Evolutionary conservation across 1,284 basidiomycete genomes (phyloP).

Genomic region (Apiotrichum siamense): DNA sequence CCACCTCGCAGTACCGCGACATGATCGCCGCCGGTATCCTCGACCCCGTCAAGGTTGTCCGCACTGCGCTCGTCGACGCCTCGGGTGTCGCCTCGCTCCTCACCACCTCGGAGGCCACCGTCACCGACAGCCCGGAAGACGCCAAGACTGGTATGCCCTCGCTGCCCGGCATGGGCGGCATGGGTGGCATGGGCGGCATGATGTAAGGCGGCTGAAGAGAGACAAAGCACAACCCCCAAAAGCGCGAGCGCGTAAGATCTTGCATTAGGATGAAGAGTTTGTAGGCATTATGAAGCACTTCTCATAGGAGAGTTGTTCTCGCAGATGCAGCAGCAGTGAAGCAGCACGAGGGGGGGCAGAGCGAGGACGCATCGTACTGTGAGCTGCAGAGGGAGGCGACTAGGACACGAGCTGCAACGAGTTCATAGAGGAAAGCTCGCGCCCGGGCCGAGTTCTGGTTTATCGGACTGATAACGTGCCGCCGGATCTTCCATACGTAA

Average conservation of each 20-base stretch:
- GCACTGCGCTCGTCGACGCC: slow-evolving; percentile 85
- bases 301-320: neutral
- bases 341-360: neutral
- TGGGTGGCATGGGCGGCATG: slow-evolving; percentile 53
- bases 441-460: too few relatives aligned
- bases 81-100: slow-evolving; percentile 77
- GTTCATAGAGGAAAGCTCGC: too few relatives aligned
- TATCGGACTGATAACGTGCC: too few relatives aligned
- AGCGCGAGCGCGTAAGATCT: neutral
- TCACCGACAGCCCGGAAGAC: slow-evolving; percentile 86
- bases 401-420: too few relatives aligned
- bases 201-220: slow-evolving; percentile 9
- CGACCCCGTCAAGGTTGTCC: slow-evolving; percentile 87
- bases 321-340: too few relatives aligned
- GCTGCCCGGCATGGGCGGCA: slow-evolving; percentile 27
- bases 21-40: slow-evolving; percentile 93
- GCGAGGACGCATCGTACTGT: neutral
- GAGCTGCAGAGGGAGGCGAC: too few relatives aligned
- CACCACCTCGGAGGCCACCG: slow-evolving; percentile 86
- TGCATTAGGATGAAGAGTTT: slow-evolving; percentile 4
- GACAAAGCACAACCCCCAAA: neutral
- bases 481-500: too few relatives aligned
- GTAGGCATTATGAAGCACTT: slow-evolving; percentile 6
- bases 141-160: slow-evolving; percentile 29
- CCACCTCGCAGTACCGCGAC: slow-evolving; percentile 85